Base-by-base conservation (phyloP, 2,329 filamentous ascomycete genomes). In the Pleurostoma richardsiae region DNA sequence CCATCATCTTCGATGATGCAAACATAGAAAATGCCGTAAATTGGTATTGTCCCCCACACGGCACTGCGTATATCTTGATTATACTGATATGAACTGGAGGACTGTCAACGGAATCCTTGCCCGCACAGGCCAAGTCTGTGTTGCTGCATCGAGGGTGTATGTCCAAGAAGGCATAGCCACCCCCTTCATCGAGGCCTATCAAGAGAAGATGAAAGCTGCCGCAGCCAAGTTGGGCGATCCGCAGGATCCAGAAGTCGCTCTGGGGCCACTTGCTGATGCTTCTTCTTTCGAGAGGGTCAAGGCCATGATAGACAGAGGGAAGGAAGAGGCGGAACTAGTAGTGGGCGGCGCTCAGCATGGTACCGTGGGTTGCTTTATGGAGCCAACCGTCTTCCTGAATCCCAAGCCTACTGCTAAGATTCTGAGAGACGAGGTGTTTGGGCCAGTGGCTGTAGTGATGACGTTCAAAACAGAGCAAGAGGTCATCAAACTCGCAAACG, bases 81-180 rank as follows among this genome's bases (percentile, higher is more conserved):
- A n/a, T n/a, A n/a, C n/a, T n/a, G n/a, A n/a, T n/a, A n/a, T n/a
- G n/a, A n/a, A n/a, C n/a, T n/a, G n/a, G n/a, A n/a, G 31, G 31
- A 36, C 31, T 10, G 59, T 59, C 29, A 60, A 61, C 46, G 56
- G 66, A 10, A 63, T 89, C 73, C 83, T 86, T 69, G 81, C 80
- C 47, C 88, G 88, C 56, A 82, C 82, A 0, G 85, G 86, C 19
- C 86, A 90, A 62, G 83, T 88, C 42, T 90, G 86, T 70, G 86
- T 85, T 31, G 88, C 88, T 53, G 84, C 83, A 5, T 86, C 83
- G 1, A 71, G 85, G 3, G 82, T 89, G 6, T 88, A 88, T 61
- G 77, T 89, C 4, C 84, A 84, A 2, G 66, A 72, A 41, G 59
- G 63, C 33, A 74, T 86, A 62, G 82, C 86, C 53, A 55, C 71